Base-by-base conservation (phyloP, 1,284 basidiomycete genomes). In the Tilletia indica region DNA sequence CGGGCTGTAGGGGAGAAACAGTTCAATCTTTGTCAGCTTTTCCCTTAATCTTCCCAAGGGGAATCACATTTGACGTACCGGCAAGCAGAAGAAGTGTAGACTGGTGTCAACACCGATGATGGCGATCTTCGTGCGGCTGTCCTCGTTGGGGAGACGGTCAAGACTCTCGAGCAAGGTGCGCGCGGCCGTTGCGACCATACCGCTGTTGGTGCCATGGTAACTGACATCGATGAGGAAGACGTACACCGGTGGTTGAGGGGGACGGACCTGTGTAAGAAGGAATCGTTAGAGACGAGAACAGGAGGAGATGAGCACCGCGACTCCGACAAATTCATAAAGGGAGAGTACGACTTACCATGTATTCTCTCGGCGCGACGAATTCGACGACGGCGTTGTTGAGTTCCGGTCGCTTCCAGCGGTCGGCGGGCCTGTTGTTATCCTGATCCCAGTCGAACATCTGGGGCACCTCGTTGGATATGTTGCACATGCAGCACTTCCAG, bases 401-500 rank as follows among this genome's bases (percentile, higher is more conserved):
- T 86, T 99, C 97, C 6, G 93, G 90, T 74, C 97, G 90, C 66
- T 90, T 87, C 94, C 96, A 99, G 72, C 97, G 88, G 86, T 99
- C 96, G 6, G 93, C 94, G 16, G 95, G 95, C 86, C 94, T 92
- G 84, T 97, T 97, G 77, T 90, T 91, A 72, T 88, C 89, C 84
- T 94, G 93, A 85, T 99, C 93, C 95, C 96, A 99, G 85, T 99
- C 97, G 83, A 99, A 99, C 70, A 97, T 88, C 83, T 98, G 95
- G 8, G 97, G 97, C 0, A 99, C 96, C 85, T 99, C 97, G 85
- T 99, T 99, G 72, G 93, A 93, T 89, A 99, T 91, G 81, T 92
- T 93, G 86, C 97, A 99, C 93, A 99, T 95, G 87, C 94, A 97
- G 85, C 97, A 99, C 85, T 97, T 93, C 97, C 97, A 98, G 87